phyloP scores from a whole-genome alignment of 73 alveolate species.

The Paramecium pentaurelia region DNA sequence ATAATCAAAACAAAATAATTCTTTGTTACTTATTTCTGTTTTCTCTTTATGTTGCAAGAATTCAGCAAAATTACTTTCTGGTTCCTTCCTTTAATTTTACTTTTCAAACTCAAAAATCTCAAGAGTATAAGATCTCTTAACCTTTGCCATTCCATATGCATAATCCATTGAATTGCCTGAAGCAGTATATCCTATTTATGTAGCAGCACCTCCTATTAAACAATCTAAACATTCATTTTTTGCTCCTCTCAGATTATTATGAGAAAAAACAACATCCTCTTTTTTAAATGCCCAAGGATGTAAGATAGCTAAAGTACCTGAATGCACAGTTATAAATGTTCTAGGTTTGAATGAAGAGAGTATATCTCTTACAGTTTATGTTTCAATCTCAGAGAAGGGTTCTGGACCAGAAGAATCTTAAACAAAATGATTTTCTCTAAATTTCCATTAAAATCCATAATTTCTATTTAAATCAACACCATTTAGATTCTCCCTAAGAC shows the following conservation, averaged over 20 bases:
- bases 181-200: slow-evolving; percentile 56
- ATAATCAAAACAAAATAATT: not conserved
- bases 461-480: slow-evolving; percentile 75
- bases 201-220: slow-evolving; percentile 67
- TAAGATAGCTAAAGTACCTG: slow-evolving; percentile 56
- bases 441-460: slow-evolving; percentile 69
- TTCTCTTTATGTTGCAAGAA: not conserved
- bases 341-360: slow-evolving; percentile 54
- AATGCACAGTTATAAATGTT: slow-evolving; percentile 65
- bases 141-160: slow-evolving; percentile 59
- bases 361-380: slow-evolving; percentile 48
- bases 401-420: slow-evolving; percentile 57
- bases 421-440: not conserved
- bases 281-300: slow-evolving; percentile 63
- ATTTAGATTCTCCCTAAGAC: slow-evolving; percentile 63
- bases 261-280: not conserved
- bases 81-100: not conserved
- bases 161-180: slow-evolving; percentile 72
- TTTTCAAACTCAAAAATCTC: slow-evolving; percentile 49
- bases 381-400: slow-evolving; percentile 71
- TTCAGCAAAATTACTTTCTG: slow-evolving; percentile 21
- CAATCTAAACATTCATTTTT: slow-evolving; percentile 9
- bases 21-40: not conserved
- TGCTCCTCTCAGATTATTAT: not conserved
- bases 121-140: slow-evolving; percentile 61